These are phyloP conservation scores for Cercospora brassicicola DNA, from an alignment of 2,329 filamentous ascomycete genomes.

Conservation along the genomic window DNA sequence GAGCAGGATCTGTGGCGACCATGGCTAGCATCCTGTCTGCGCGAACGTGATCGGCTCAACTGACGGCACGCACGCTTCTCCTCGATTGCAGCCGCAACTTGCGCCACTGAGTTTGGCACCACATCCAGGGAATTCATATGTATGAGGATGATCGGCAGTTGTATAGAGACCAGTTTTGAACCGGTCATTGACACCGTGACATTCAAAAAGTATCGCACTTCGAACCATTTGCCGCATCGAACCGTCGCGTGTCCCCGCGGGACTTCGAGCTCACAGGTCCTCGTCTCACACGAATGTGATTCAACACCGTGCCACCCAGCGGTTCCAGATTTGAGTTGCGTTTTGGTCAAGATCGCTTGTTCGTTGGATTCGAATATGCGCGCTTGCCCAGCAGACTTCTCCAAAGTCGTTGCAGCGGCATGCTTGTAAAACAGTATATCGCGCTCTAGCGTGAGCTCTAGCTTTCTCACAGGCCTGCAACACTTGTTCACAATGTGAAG, in stretches of 20 bases:
- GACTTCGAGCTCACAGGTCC: constrained; percentile 53
- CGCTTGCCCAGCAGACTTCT: constrained; percentile 53
- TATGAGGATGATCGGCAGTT: constrained; percentile 57
- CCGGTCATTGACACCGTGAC: constrained; percentile 49
- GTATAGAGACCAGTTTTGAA: constrained; percentile 54
- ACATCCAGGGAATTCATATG: constrained; percentile 61
- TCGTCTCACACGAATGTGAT: constrained; percentile 48
- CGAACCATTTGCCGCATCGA: constrained; percentile 57
- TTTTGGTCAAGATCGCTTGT: constrained; percentile 48
- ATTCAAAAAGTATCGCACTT: constrained; percentile 58
- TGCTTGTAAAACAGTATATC: constrained; percentile 55
- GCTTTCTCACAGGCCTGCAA: constrained; percentile 50
- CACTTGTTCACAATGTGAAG: constrained; percentile 54
- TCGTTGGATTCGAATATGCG: constrained; percentile 56
- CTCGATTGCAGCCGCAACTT: constrained; percentile 57
- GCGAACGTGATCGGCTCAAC: constrained; percentile 16
- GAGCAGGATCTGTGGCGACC: constrained; percentile 31
- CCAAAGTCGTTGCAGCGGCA: constrained; percentile 49
- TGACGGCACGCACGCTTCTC: constrained; percentile 44
- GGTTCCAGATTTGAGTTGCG: constrained; percentile 45
- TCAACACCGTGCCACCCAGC: constrained; percentile 52
- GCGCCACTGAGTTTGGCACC: constrained; percentile 56
- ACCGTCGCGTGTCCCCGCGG: constrained; percentile 55
- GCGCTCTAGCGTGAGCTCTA: constrained; percentile 55
- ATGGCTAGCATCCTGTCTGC: constrained; percentile 11